Conservation (phyloP, 2,329 filamentous ascomycete genomes). For the Pseudocercospora pini-densiflorae region DNA sequence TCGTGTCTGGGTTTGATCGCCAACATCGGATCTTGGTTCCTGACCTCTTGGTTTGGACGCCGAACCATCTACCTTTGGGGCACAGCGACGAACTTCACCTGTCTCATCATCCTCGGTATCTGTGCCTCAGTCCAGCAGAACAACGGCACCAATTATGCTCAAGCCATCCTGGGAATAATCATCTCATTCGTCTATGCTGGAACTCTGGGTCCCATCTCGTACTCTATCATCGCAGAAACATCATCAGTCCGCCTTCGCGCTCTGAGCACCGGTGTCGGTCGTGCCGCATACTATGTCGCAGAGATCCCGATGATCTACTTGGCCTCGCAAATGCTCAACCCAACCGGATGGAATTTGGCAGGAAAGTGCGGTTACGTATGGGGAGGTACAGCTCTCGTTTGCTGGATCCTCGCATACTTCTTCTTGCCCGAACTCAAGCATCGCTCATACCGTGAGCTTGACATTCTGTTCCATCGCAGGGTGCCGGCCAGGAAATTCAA, state of each 20-base stretch:
- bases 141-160: constrained; percentile 42
- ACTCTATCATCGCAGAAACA: constrained; percentile 35
- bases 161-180: constrained; percentile 55
- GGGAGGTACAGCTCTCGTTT: constrained; percentile 50
- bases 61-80: constrained; percentile 44
- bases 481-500: constrained; percentile 51
- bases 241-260: constrained; percentile 35
- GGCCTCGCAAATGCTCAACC: constrained; percentile 31
- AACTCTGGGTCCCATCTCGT: constrained; percentile 34
- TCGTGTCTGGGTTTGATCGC: constrained; percentile 28
- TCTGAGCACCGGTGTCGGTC: constrained; percentile 34
- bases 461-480: constrained; percentile 52
- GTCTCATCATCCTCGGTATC: constrained; percentile 35
- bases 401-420: constrained; percentile 50
- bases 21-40: constrained; percentile 34
- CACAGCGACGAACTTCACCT: constrained; percentile 39
- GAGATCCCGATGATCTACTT: constrained; percentile 33
- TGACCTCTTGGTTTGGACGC: constrained; percentile 44
- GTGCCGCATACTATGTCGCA: constrained; percentile 33
- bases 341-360: constrained; percentile 41
- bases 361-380: constrained; percentile 57
- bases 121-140: constrained; percentile 23
- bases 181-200: constrained; percentile 46
- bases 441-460: constrained; percentile 52
- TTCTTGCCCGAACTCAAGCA: constrained; percentile 52